A percentile compares a stretch with the other conserved stretches of the same genome.
Conservation (phyloP, 192 early-diverging fungal genomes). For the Bifiguratus adelaidae region DNA sequence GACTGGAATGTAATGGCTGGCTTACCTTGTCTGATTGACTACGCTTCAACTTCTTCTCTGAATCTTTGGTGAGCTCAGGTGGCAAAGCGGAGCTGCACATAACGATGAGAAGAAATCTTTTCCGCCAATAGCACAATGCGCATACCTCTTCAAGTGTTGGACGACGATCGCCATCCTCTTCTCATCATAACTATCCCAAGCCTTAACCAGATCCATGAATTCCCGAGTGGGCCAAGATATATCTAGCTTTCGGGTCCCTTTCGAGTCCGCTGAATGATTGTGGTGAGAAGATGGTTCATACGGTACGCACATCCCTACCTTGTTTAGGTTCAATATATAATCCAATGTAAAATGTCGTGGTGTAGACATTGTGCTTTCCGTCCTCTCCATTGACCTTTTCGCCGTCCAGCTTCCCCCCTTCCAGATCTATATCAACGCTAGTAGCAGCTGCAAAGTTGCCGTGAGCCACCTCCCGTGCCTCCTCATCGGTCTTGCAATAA, state of each 20-base stretch:
- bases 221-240: constrained; percentile 72
- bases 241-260: constrained; percentile 57
- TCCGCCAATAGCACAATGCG: too few relatives aligned
- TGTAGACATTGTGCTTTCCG: constrained; percentile 38
- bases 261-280: constrained; percentile 17
- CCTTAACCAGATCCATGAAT: constrained; percentile 73
- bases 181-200: constrained; percentile 69
- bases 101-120: too few relatives aligned
- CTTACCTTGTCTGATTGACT: too few relatives aligned
- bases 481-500: constrained; percentile 50
- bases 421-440: constrained; percentile 13
- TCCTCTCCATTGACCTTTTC: constrained; percentile 7
- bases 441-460: constrained; percentile 42
- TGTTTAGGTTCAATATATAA: constrained; percentile 52
- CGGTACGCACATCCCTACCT: constrained; percentile 8
- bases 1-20: too few relatives aligned
- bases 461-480: constrained; percentile 51
- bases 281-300: background rate
- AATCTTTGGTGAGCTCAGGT: too few relatives aligned
- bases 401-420: constrained; percentile 12
- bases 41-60: too few relatives aligned
- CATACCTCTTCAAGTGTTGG: constrained; percentile 45
- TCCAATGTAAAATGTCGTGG: constrained; percentile 87
- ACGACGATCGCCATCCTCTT: constrained; percentile 57
- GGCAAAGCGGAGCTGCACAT: too few relatives aligned